Evolutionary conservation across 1,139 yeast species (phyloP).

Genomic region (Trichomonascaceae sp.): DNA sequence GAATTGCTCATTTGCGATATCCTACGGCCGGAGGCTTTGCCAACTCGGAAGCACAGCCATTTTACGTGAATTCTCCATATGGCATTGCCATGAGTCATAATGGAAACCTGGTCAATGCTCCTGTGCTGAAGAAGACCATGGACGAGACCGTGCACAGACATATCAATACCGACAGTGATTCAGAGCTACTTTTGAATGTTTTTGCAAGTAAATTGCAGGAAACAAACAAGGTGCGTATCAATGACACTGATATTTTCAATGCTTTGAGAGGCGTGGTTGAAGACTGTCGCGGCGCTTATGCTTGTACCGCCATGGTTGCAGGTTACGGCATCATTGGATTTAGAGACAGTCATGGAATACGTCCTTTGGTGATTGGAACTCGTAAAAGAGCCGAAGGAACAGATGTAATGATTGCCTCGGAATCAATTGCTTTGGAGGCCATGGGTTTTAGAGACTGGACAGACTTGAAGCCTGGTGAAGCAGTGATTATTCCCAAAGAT

Average conservation of each 20-base stretch:
- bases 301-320: conserved; percentile 91
- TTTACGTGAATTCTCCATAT: conserved; percentile 94
- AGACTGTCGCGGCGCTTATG: conserved; percentile 88
- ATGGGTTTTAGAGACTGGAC: conserved; percentile 76
- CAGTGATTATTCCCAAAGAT: conserved; percentile 81
- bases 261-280: conserved; percentile 81
- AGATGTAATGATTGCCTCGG: conserved; percentile 96
- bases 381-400: conserved; percentile 62
- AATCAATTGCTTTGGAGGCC: conserved; percentile 91
- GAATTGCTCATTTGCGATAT: conserved; percentile 88
- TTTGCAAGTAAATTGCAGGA: conserved; percentile 90
- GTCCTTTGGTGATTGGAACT: conserved; percentile 85
- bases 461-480: conserved; percentile 92
- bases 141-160: conserved; percentile 96
- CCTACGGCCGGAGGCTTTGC: conserved; percentile 99
- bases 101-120: conserved; percentile 89
- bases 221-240: conserved; percentile 88
- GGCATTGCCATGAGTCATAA: conserved; percentile 89
- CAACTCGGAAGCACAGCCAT: conserved; percentile 97
- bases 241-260: conserved; percentile 78
- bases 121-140: conserved; percentile 65
- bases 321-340: conserved; percentile 95
- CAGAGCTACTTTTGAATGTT: conserved; percentile 79
- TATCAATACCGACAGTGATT: conserved; percentile 93
- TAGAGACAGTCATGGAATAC: conserved; percentile 94